These are phyloP conservation scores for Podosphaera aphanis DNA, from an alignment of 2,329 filamentous ascomycete genomes.

Conservation along the genomic window DNA sequence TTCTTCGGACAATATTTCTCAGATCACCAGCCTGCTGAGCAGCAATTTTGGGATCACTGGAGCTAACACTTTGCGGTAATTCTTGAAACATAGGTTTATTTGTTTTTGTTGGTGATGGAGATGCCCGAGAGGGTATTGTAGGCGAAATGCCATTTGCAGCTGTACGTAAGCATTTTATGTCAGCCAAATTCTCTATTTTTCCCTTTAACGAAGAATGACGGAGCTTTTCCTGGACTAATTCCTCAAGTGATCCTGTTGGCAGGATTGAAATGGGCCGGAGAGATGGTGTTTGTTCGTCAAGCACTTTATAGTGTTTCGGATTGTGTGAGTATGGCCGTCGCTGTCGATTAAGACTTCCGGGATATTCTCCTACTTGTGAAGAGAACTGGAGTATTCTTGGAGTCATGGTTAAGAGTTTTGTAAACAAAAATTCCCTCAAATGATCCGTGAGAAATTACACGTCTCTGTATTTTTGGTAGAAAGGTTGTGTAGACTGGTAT, in stretches of 20 bases:
- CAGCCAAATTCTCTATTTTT: conserved; percentile 14
- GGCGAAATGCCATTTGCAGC: conserved; percentile 15
- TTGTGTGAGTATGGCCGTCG: conserved; percentile 10
- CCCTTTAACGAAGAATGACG: conserved; percentile 10
- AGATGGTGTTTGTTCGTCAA: conserved; percentile 25
- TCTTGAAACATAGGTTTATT: conserved; percentile 11
- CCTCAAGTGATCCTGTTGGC: conserved; percentile 12
- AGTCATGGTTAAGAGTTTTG: conserved; percentile 2
- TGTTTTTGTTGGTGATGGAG: conserved; percentile 13
- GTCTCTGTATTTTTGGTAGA: no score
- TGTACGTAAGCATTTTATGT: conserved; percentile 16
- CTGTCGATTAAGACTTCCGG: conserved; percentile 11
- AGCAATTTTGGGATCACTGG: conserved; percentile 16
- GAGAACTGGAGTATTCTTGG: conserved; percentile 4
- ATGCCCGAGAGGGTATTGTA: conserved; percentile 12
- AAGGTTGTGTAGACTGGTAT: no score
- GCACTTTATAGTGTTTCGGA: conserved; percentile 27
- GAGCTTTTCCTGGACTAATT: conserved; percentile 10
- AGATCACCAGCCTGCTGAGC: conserved; percentile 18
- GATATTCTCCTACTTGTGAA: conserved; percentile 4
- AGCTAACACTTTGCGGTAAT: conserved; percentile 16
- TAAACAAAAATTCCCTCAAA: no score
- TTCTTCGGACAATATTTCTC: conserved; percentile 83
- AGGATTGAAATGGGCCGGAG: conserved; percentile 8
- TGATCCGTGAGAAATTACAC: no score